Evolutionary conservation across 495 filamentous ascomycete genomes (phyloP).

Genomic region (Clohesyomyces aquaticus): DNA sequence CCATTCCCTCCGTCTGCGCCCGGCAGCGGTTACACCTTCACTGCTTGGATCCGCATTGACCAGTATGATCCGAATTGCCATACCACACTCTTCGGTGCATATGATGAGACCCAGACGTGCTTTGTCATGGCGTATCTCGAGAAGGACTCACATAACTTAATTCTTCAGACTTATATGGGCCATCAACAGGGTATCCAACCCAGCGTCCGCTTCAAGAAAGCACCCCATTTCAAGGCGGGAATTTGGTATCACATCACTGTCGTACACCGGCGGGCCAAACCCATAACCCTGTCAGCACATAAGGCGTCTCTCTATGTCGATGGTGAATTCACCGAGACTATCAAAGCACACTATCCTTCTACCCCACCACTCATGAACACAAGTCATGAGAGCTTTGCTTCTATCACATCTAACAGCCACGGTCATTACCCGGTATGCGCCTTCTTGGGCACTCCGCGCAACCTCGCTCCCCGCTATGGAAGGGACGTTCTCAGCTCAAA

Average conservation of each 20-base stretch:
- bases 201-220: constrained; percentile 86
- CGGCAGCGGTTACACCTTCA: constrained; percentile 80
- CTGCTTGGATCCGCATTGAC: constrained; percentile 85
- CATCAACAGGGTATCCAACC: constrained; percentile 65
- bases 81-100: constrained; percentile 94
- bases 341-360: constrained; percentile 83
- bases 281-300: constrained; percentile 70
- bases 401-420: constrained; percentile 57
- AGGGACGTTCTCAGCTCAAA: constrained; percentile 72
- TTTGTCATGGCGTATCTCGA: constrained; percentile 94
- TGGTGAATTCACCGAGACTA: constrained; percentile 90
- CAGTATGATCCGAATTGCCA: constrained; percentile 81
- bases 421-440: constrained; percentile 68
- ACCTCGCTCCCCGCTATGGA: constrained; percentile 81
- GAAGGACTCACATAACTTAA: constrained; percentile 91
- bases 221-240: constrained; percentile 69
- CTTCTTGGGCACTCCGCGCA: constrained; percentile 90
- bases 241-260: constrained; percentile 92
- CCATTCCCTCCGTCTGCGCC: constrained; percentile 77
- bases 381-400: constrained; percentile 64
- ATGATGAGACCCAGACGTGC: constrained; percentile 89
- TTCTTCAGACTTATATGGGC: constrained; percentile 90
- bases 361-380: constrained; percentile 63
- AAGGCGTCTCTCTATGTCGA: constrained; percentile 89
- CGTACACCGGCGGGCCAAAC: constrained; percentile 66